Conservation (phyloP, 192 early-diverging fungal species). For the Gigaspora rosea region DNA sequence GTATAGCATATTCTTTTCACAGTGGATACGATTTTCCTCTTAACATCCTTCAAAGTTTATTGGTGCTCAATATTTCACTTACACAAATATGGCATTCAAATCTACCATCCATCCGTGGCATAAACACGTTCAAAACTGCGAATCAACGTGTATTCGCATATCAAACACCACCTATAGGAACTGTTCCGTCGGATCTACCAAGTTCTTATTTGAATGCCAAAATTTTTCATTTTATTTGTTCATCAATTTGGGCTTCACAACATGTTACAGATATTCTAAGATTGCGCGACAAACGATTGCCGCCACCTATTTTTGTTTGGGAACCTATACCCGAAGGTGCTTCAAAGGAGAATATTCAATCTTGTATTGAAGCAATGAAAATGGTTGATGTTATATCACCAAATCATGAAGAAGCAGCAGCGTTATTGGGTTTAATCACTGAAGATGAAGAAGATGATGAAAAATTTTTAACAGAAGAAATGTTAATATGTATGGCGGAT, state of each 20-base stretch:
- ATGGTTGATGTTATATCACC: slow-evolving; percentile 43
- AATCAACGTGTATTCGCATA: slow-evolving; percentile 46
- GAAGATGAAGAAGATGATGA: slow-evolving; percentile 18
- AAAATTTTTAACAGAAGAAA: neutral
- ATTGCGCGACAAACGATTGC: slow-evolving; percentile 17
- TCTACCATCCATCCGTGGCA: slow-evolving; percentile 38
- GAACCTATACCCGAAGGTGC: slow-evolving; percentile 44
- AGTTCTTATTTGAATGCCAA: slow-evolving; percentile 37
- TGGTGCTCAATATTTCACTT: slow-evolving; percentile 36
- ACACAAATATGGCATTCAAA: slow-evolving; percentile 29
- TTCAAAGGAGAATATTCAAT: slow-evolving; percentile 33
- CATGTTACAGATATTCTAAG: slow-evolving; percentile 25
- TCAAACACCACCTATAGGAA: slow-evolving; percentile 42
- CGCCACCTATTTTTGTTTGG: slow-evolving; percentile 42
- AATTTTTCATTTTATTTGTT: slow-evolving; percentile 43
- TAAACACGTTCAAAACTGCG: slow-evolving; percentile 40
- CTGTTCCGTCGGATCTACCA: slow-evolving; percentile 37
- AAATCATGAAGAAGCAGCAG: slow-evolving; percentile 49
- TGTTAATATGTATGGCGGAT: slow-evolving; percentile 33
- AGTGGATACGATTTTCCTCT: slow-evolving; percentile 43
- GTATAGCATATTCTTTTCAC: slow-evolving; percentile 41
- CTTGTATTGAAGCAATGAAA: slow-evolving; percentile 28
- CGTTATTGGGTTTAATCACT: slow-evolving; percentile 34
- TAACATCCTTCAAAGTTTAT: slow-evolving; percentile 31
- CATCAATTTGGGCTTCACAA: slow-evolving; percentile 35